These are phyloP conservation scores for Vanrija sp. DNA, from an alignment of 1,284 basidiomycete species.

Conservation along the genomic window DNA sequence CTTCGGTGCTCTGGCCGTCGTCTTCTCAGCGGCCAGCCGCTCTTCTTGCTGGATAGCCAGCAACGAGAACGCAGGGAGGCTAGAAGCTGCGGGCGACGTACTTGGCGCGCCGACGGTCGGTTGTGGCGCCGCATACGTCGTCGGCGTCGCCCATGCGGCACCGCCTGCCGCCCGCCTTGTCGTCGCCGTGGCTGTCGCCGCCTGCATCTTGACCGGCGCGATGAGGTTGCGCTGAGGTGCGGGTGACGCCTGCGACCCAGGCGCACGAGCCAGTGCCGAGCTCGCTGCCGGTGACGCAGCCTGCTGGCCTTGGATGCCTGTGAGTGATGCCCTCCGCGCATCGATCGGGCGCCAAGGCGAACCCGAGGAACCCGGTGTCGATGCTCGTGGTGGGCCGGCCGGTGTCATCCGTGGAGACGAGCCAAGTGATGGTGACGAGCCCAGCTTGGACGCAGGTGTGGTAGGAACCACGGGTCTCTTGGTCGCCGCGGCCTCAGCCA, in stretches of 20 bases:
- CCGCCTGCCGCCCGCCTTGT: conserved; percentile 2
- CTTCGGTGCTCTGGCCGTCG: conserved; percentile 52
- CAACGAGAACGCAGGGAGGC: conserved; percentile 57
- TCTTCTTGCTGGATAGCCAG: conserved; percentile 78
- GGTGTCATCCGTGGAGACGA: conserved; percentile 11
- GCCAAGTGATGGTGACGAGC: conserved; percentile 3
- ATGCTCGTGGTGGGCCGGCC: conserved; percentile 13
- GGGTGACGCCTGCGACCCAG: conserved; percentile 17
- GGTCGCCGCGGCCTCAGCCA: conserved; percentile 61
- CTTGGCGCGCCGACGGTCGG: conserved; percentile 29
- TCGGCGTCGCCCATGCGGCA: conserved; percentile 16
- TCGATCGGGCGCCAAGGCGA: conserved; percentile 33
- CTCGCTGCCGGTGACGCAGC: neutral
- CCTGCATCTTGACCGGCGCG: conserved; percentile 7
- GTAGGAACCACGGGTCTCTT: conserved; percentile 7
- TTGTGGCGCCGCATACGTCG: conserved; percentile 21
- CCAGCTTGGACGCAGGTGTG: neutral
- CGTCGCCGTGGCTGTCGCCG: neutral
- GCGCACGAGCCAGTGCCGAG: conserved; percentile 9
- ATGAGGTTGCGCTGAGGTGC: conserved; percentile 12
- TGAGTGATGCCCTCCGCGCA: conserved; percentile 24
- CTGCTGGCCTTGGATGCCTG: conserved; percentile 35
- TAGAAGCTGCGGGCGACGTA: conserved; percentile 37
- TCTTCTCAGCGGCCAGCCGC: conserved; percentile 53
- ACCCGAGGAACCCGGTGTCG: neutral